A percentile compares a stretch with the other conserved stretches of the same genome.
Conservation (phyloP, 768 basidiomycete species). For the Amanita polypyramis region DNA sequence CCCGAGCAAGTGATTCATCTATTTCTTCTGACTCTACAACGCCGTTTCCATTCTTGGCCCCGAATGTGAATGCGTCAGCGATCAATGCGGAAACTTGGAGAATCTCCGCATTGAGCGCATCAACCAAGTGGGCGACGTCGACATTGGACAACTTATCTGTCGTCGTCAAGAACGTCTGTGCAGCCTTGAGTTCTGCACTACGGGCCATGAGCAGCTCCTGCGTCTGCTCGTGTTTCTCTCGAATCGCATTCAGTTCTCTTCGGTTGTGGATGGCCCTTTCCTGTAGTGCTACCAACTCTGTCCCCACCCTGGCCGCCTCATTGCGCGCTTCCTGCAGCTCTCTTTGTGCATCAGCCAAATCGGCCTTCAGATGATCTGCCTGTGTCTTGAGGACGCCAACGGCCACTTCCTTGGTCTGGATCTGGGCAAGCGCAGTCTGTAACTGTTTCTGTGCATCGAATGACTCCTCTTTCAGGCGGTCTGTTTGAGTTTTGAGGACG, state of each 20-base stretch:
- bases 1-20: conserved; percentile 17
- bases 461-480: not conserved
- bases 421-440: not conserved
- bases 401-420: not conserved
- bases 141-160: conserved; percentile 35
- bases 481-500: not conserved
- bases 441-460: not conserved
- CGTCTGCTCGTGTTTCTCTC: conserved; percentile 15
- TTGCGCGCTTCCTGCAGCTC: not conserved
- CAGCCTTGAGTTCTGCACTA: conserved; percentile 37
- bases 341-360: not conserved
- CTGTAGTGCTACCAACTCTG: conserved; percentile 10
- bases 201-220: conserved; percentile 26
- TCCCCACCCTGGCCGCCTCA: conserved; percentile 10
- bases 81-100: conserved; percentile 39
- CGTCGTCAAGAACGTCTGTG: conserved; percentile 36
- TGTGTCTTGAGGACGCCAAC: not conserved
- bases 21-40: conserved; percentile 15
- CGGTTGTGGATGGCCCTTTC: conserved; percentile 10
- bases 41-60: conserved; percentile 13
- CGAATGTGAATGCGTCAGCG: conserved; percentile 30
- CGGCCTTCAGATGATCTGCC: not conserved
- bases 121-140: conserved; percentile 37
- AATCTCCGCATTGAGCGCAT: conserved; percentile 38
- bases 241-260: conserved; percentile 12